Conservation (phyloP, 306 rosid species). For the Canavalia ensiformis region DNA sequence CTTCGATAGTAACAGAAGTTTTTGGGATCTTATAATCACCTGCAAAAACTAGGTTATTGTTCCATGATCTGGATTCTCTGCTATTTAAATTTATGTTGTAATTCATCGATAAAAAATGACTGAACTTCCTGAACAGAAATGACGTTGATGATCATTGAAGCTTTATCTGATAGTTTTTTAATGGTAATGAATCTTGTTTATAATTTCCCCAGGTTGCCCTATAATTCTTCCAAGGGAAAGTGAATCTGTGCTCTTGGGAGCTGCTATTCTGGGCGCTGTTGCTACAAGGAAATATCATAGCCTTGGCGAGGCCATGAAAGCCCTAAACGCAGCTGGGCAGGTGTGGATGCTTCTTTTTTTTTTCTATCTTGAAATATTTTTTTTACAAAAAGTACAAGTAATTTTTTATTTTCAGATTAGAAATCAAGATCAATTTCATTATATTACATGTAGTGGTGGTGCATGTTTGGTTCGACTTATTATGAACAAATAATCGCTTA, state of each 20-base stretch:
- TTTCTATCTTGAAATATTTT: slow-evolving; percentile 18
- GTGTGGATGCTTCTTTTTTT: slow-evolving; percentile 57
- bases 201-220: slow-evolving; percentile 73
- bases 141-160: slow-evolving; percentile 4
- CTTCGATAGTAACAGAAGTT: neutral
- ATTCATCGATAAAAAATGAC: slow-evolving; percentile 25
- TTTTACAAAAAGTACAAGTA: neutral
- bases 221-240: slow-evolving; percentile 95
- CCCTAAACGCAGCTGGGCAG: slow-evolving; percentile 91
- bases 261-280: slow-evolving; percentile 94
- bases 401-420: slow-evolving; percentile 33
- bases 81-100: slow-evolving; percentile 27
- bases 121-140: slow-evolving; percentile 34
- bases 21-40: slow-evolving; percentile 31
- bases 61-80: slow-evolving; percentile 40
- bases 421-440: slow-evolving; percentile 33
- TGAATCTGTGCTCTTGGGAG: slow-evolving; percentile 95
- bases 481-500: too few species aligned
- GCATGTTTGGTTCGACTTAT: neutral
- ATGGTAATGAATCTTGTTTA: slow-evolving; percentile 16
- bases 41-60: slow-evolving; percentile 40
- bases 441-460: slow-evolving; percentile 33
- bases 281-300: slow-evolving; percentile 77
- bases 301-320: slow-evolving; percentile 87
- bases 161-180: slow-evolving; percentile 8